Evolutionary conservation across 805 yeast species (phyloP), one percentile per base, ranked within the genome.

Genomic region (Saccharomycopsis guyanensis): DNA sequence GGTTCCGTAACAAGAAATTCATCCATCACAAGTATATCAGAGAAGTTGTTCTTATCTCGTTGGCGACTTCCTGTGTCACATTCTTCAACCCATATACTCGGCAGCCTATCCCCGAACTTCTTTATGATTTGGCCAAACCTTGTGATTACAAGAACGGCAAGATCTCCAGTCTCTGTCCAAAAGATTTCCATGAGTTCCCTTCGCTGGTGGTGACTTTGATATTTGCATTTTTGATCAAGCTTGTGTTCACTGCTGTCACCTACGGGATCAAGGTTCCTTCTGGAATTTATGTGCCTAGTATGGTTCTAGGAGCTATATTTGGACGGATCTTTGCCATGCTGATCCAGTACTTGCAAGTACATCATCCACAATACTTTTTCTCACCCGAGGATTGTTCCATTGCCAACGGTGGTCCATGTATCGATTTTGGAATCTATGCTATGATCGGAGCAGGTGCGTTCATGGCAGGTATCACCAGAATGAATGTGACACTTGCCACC

Each of bases 281-380:
- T 38, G 83, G 83, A 3, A 71, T 78, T 12, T 78, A 77, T 51
- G 78, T 78, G 1, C 84, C 84, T 3, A 71, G 80, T 1, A 77
- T 78, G 83, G 78, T 75, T 1, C 66, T 72, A 19, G 84, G 84
- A 0, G 81, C 82, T 2, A 59, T 78, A 24, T 76, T 73, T 60
- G 82, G 82, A 2, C 56, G 81, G 8, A 54, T 71, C 1, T 63
- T 74, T 47, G 76, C 76, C 1, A 65, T 72, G 59, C 29, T 57
- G 3, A 55, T 74, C 15, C 71, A 73, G 45, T 68, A 66, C 58
- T 35, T 65, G 3, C 67, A 64, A 22, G 46, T 59, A 41, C 43
- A 42, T 3, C 46, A 54, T 27, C 66, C 67, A 3, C 45, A 42
- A 13, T 44, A 55, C 24, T 38, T 46, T 5, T 24, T 43, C 19